Base-by-base conservation (phyloP, 257 asterid species). In the Ehretia macrophylla region DNA sequence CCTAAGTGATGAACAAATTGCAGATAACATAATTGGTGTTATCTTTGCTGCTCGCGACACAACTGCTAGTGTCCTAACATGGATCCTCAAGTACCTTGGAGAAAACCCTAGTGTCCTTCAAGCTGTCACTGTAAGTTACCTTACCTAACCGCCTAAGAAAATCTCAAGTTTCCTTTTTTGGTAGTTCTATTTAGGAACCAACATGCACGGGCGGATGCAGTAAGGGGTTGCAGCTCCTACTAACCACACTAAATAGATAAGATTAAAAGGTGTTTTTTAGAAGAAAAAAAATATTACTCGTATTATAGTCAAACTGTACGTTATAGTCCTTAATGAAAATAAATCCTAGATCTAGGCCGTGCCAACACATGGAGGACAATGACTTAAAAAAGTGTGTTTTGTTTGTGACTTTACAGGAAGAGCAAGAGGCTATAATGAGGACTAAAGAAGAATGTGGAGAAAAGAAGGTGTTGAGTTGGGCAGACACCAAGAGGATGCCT, bases 41-140 rank as follows among this genome's bases (percentile, higher is more conserved):
- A 72, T 76, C 16, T 76, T 76, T 4, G 82, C 82, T 19, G 82
- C 82, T 8, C 60, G 78, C 4, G 82, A 76, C 57, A 76, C 82
- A 10, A 76, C 82, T 14, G 78, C 82, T 12, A 76, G 82, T 44
- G 79, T 72, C 14, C 70, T 77, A 11, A 77, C 82, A n/a, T 77
- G 82, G 82, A 65, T 72, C 22, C 59, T 77, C 46, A 77, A 77
- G 64, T 77, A 57, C 68, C 64, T 77, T 5, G 79, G 71, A 42
- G 82, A 77, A 10, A 77, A 77, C 32, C 76, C 76, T n/a, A 49
- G 52, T 51, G 79, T 77, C 32, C 63, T 77, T 14, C 45, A 72
- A 65, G 62, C 76, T 59, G 79, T 77, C 68, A 68, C 75, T 32
- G 81, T 76, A 68, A 72, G 75, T 21, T 32, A 61, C 55, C 8